Evolutionary conservation across 441 rosid species (phyloP).

Genomic region (Dalechampia spathulata): DNA sequence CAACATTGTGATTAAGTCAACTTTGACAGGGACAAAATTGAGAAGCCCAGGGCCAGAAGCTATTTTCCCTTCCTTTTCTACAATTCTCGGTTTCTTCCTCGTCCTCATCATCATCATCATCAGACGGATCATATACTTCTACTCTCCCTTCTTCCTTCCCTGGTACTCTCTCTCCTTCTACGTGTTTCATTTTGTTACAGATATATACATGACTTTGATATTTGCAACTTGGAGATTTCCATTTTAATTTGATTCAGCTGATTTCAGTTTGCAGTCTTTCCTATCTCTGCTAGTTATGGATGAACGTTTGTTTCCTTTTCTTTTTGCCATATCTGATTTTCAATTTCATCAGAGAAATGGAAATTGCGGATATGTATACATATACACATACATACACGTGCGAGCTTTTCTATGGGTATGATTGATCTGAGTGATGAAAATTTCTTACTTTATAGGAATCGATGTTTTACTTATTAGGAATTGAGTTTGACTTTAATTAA

Average conservation of each 20-base stretch:
- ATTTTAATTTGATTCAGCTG: background rate
- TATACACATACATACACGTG: no score
- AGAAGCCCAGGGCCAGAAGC: no score
- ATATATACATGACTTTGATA: background rate
- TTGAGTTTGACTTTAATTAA: no score
- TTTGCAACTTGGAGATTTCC: background rate
- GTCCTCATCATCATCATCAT: background rate
- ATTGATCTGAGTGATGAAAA: conserved; percentile 2
- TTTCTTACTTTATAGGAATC: background rate
- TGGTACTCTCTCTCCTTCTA: background rate
- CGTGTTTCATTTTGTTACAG: background rate
- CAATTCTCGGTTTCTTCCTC: background rate
- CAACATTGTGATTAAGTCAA: background rate
- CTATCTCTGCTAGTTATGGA: no score
- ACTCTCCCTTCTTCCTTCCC: background rate
- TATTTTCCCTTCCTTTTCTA: background rate
- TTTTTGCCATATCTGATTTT: no score
- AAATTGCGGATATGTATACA: background rate
- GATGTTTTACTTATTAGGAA: background rate
- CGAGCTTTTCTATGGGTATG: background rate
- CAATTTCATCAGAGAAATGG: background rate
- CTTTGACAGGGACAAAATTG: no score
- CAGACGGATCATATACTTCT: background rate
- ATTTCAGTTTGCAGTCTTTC: no score
- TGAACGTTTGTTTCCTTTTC: no score